phyloP scores from a whole-genome alignment of 2,329 filamentous ascomycete genomes.

The Sclerotinia minor region DNA sequence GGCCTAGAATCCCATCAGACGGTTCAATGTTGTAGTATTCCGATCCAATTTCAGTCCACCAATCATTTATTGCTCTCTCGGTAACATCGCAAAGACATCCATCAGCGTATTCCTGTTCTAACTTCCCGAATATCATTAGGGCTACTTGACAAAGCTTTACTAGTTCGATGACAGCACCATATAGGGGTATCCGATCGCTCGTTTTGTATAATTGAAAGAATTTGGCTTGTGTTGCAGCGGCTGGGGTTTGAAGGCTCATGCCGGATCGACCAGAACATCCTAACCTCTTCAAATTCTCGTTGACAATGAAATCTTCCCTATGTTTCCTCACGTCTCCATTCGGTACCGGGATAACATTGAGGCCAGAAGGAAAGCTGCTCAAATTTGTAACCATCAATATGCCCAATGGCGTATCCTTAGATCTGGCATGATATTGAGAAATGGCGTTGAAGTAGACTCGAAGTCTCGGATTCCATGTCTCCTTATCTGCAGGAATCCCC shows the following conservation, averaged over 20 bases:
- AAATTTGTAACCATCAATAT: constrained; percentile 93
- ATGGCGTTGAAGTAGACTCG: constrained; percentile 84
- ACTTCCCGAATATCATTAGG: constrained; percentile 80
- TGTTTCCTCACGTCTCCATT: constrained; percentile 81
- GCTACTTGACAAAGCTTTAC: constrained; percentile 91
- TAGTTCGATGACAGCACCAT: constrained; percentile 79
- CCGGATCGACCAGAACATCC: constrained; percentile 90
- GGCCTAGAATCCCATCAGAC: constrained; percentile 86
- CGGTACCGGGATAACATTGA: constrained; percentile 89
- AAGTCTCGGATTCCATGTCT: constrained; percentile 74
- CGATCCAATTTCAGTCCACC: constrained; percentile 92
- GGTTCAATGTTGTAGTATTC: constrained; percentile 93
- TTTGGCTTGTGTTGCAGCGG: constrained; percentile 80
- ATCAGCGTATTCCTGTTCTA: constrained; percentile 87
- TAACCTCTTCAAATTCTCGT: constrained; percentile 88
- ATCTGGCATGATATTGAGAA: constrained; percentile 79
- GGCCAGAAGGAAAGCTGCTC: constrained; percentile 83
- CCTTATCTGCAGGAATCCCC: constrained; percentile 77
- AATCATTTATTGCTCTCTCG: constrained; percentile 84
- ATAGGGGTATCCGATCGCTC: constrained; percentile 77
- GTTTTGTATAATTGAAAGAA: constrained; percentile 89
- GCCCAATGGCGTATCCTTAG: constrained; percentile 78
- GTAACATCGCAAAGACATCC: constrained; percentile 92
- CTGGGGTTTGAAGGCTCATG: constrained; percentile 75
- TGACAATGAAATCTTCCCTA: constrained; percentile 84